Evolutionary conservation across 208 protist species (phyloP).

Genomic region (Acanthamoeba royreba): DNA sequence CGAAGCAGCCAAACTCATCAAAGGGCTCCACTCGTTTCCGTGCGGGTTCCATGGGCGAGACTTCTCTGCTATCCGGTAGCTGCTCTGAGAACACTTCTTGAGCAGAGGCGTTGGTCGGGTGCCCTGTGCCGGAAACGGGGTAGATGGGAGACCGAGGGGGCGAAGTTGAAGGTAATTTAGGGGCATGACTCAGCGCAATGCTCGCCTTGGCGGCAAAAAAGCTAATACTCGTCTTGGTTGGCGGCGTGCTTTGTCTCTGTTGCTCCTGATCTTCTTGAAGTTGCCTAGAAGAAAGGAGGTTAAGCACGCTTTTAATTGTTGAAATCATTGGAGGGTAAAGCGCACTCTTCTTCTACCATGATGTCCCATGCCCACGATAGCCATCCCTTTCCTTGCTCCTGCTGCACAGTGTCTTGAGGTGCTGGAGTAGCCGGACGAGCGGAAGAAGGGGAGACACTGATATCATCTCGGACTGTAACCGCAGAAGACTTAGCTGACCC

Average conservation of each 20-base stretch:
- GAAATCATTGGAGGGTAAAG: no score
- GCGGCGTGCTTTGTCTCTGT: neutral
- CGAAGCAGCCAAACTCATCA: constrained; percentile 4
- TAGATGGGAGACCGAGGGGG: neutral
- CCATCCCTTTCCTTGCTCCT: neutral
- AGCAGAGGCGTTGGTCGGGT: neutral
- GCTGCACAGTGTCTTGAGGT: neutral
- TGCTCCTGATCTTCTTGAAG: neutral
- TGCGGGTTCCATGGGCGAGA: no score
- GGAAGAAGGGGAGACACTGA: no score
- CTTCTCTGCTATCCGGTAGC: no score
- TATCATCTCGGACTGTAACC: neutral
- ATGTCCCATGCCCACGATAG: neutral
- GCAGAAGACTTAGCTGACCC: no score
- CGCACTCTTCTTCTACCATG: neutral
- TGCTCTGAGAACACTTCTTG: neutral
- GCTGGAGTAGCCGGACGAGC: neutral
- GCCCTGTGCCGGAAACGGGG: no score
- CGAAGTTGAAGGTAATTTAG: neutral
- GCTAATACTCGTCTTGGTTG: neutral
- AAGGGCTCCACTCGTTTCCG: neutral
- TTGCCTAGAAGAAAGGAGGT: no score
- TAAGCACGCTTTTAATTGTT: no score
- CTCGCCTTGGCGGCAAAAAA: neutral
- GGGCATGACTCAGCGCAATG: neutral